Conservation (phyloP, 179 eudicot species). For the Spinacia oleracea region DNA sequence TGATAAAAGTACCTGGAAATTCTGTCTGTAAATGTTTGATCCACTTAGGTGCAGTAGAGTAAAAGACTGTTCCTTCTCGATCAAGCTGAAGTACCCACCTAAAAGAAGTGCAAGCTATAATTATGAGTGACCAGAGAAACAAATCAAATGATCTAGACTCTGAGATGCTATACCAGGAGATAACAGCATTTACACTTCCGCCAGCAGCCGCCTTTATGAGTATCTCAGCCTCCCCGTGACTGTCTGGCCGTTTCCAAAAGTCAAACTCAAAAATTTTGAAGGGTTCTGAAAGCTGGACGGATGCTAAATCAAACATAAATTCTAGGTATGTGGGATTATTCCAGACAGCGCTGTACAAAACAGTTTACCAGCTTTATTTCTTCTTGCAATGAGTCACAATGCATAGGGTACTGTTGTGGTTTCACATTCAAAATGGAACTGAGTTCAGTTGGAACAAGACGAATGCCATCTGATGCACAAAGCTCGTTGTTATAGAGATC, state of each 20-base stretch:
- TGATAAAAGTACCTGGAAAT: constrained; percentile 32
- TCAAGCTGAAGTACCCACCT: constrained; percentile 99
- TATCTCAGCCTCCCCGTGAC: constrained; percentile 55
- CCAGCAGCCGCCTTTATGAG: constrained; percentile 53
- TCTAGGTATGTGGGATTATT: neutral
- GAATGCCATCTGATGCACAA: constrained; percentile 57
- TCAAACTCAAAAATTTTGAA: constrained; percentile 92
- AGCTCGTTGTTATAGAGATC: constrained; percentile 60
- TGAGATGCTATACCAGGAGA: constrained; percentile 71
- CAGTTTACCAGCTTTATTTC: constrained; percentile 67
- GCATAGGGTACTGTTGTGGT: constrained; percentile 67
- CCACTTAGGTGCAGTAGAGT: constrained; percentile 86
- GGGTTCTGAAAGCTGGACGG: constrained; percentile 90
- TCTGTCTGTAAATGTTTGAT: constrained; percentile 35
- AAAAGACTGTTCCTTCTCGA: constrained; percentile 71
- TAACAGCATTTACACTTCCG: constrained; percentile 78
- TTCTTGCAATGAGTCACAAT: constrained; percentile 65
- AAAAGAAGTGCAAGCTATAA: constrained; percentile 22
- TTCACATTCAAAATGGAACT: constrained; percentile 46
- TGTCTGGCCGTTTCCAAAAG: constrained; percentile 91
- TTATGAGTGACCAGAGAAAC: neutral
- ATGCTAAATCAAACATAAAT: constrained; percentile 37
- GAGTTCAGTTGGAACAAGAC: constrained; percentile 55
- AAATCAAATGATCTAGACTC: neutral
- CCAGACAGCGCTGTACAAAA: constrained; percentile 8